Evolutionary conservation across 1,284 basidiomycete genomes (phyloP), one percentile per base, ranked within the genome.

Genomic region (Apiotrichum gamsii): DNA sequence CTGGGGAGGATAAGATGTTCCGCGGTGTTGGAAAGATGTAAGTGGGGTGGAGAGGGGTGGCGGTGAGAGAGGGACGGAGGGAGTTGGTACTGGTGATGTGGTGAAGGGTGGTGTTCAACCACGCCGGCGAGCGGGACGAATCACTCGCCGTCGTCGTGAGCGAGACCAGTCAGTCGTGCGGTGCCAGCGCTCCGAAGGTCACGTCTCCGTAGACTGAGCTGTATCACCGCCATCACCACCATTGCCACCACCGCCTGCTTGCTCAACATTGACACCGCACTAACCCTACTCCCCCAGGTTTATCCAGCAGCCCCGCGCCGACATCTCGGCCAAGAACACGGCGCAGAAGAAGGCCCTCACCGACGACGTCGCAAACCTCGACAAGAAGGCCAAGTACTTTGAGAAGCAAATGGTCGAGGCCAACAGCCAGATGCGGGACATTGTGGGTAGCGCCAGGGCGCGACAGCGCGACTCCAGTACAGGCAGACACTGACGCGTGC

Each of bases 1-100:
- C 50, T 18, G 54, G 44, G 34, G 80, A 79, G 19, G 82, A 85
- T 6, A 87, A 83, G 60, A 73, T 91, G 60, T 93, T 90, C 74
- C 87, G 85, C 61, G 89, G 89, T 38, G 86, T 93, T 41, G 90
- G 90, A 34, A 93, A 93, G 74, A 90, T 90, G 90, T 90, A 56
- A 56, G 82, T 74, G 13, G 40, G 45, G n/a, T n/a, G n/a, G n/a
- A n/a, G 29, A 9, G 35, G 4, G 25, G 29, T 15, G 35, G 30
- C 10, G 13, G 30, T 13, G 19, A 16, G 29, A n/a, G n/a, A n/a
- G n/a, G n/a, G n/a, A n/a, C n/a, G n/a, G n/a, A n/a, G n/a, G n/a
- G n/a, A n/a, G n/a, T n/a, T n/a, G n/a, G n/a, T n/a, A n/a, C n/a
- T n/a, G n/a, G n/a, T n/a, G n/a, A n/a, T n/a, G n/a, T n/a, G n/a